phyloP scores from a whole-genome alignment of 176 grass and related monocot species.

The Cenchrus americanus region DNA sequence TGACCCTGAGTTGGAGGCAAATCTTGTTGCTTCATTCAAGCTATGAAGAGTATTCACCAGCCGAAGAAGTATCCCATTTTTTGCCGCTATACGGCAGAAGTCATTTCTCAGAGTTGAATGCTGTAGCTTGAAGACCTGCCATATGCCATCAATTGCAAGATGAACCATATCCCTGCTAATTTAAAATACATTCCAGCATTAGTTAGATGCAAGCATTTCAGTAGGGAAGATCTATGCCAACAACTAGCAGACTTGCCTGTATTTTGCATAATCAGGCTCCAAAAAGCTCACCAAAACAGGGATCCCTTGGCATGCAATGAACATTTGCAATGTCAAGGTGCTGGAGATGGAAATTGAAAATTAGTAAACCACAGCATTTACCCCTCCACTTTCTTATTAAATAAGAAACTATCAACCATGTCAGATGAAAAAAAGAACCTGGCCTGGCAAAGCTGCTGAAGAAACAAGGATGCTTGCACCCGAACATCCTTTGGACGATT shows the following conservation, averaged over 20 bases:
- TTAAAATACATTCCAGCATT: slow-evolving; percentile 34
- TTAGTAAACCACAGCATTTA: slow-evolving; percentile 32
- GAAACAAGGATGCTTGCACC: slow-evolving; percentile 91
- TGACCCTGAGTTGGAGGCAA: slow-evolving; percentile 73
- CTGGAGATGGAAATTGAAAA: slow-evolving; percentile 60
- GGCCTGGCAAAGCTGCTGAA: slow-evolving; percentile 93
- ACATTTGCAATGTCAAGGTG: slow-evolving; percentile 97
- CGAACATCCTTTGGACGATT: slow-evolving; percentile 79
- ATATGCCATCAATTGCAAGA: slow-evolving; percentile 96
- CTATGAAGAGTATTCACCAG: slow-evolving; percentile 95
- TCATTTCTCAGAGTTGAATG: slow-evolving; percentile 89
- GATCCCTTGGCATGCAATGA: slow-evolving; percentile 96
- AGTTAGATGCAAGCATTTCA: slow-evolving; percentile 27
- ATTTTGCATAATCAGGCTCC: slow-evolving; percentile 99
- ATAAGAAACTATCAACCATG: slow-evolving; percentile 28
- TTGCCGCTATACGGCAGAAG: slow-evolving; percentile 93
- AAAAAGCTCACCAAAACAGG: slow-evolving; percentile 95
- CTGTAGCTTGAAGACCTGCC: slow-evolving; percentile 97
- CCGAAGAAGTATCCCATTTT: slow-evolving; percentile 85
- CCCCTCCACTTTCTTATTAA: neutral
- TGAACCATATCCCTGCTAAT: slow-evolving; percentile 95
- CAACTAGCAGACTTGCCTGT: slow-evolving; percentile 54
- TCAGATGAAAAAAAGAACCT: slow-evolving; percentile 62
- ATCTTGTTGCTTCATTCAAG: slow-evolving; percentile 94
- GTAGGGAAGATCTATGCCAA: slow-evolving; percentile 28